Percentiles rank a stretch among this genome's conserved stretches.
phyloP scores from a whole-genome alignment of 768 basidiomycete genomes.

The Lactifluus subvellereus region DNA sequence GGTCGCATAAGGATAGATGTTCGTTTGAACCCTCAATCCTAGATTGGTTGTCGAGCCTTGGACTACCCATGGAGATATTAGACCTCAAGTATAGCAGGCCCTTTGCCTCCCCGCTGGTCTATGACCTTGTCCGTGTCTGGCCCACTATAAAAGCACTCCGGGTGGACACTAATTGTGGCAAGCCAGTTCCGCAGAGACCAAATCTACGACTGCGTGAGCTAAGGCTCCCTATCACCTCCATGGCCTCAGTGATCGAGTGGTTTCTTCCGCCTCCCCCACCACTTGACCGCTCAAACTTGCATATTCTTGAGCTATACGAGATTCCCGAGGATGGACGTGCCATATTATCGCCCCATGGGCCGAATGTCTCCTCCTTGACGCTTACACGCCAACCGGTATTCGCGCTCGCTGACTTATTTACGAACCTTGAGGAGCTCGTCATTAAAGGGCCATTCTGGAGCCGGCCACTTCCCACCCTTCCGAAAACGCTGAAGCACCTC shows the following conservation, averaged over 20 bases:
- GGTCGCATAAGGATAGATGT: not conserved
- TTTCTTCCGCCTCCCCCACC: slow-evolving; percentile 7
- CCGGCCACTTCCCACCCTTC: slow-evolving; percentile 10
- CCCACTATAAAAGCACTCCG: slow-evolving; percentile 11
- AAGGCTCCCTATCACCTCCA: slow-evolving; percentile 18
- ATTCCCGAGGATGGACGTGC: not conserved
- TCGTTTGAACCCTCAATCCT: slow-evolving; percentile 5
- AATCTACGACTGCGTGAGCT: slow-evolving; percentile 6
- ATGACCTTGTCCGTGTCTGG: slow-evolving; percentile 15
- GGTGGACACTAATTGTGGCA: not conserved
- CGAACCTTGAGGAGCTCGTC: slow-evolving; percentile 10
- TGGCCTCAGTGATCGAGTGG: slow-evolving; percentile 5
- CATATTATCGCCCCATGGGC: not conserved
- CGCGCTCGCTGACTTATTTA: slow-evolving; percentile 12
- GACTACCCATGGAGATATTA: slow-evolving; percentile 3
- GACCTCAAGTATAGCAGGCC: slow-evolving; percentile 11
- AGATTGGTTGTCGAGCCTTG: slow-evolving; percentile 17
- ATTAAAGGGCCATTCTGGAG: slow-evolving; percentile 16
- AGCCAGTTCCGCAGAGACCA: not conserved
- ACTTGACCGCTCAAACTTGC: not conserved
- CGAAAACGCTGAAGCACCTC: slow-evolving; percentile 11
- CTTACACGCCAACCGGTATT: slow-evolving; percentile 14
- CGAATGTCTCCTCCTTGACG: slow-evolving; percentile 6
- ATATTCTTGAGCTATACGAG: slow-evolving; percentile 14
- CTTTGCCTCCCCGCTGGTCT: slow-evolving; percentile 2